Evolutionary conservation across 352 stramenopile genomes (phyloP).

Genomic region (Pythium brachiatum): DNA sequence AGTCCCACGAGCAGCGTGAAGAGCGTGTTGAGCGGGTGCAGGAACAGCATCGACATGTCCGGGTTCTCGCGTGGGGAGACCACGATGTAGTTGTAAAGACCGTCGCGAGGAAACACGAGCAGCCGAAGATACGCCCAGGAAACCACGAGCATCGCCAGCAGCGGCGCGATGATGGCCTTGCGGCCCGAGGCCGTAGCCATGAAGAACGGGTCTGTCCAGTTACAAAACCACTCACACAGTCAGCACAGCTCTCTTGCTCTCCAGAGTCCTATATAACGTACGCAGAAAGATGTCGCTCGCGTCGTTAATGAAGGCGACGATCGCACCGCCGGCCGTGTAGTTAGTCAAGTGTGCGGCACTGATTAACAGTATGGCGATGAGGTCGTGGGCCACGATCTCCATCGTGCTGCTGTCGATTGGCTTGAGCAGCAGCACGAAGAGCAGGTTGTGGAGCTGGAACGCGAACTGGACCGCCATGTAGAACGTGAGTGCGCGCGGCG

Average conservation of each 20-base stretch:
- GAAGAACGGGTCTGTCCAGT: background rate
- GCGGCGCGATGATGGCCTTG: slow-evolving; percentile 11
- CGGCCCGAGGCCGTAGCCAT: slow-evolving; percentile 1
- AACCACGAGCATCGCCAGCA: slow-evolving; percentile 23
- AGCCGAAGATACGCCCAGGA: slow-evolving; percentile 30
- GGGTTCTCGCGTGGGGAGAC: slow-evolving; percentile 13
- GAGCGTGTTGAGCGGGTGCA: slow-evolving; percentile 25
- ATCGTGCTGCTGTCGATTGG: slow-evolving; percentile 43
- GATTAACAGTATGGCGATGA: slow-evolving; percentile 43
- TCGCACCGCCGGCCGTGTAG: slow-evolving; percentile 32
- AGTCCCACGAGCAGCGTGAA: slow-evolving; percentile 26
- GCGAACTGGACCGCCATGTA: slow-evolving; percentile 42
- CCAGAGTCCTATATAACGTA: background rate
- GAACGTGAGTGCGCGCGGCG: slow-evolving; percentile 23
- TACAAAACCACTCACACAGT: background rate
- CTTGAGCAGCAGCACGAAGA: slow-evolving; percentile 43
- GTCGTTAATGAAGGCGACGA: slow-evolving; percentile 19
- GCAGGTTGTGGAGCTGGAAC: slow-evolving; percentile 40
- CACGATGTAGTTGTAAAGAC: slow-evolving; percentile 25
- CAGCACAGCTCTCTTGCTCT: background rate
- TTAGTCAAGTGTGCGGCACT: slow-evolving; percentile 39
- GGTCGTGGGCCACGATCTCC: slow-evolving; percentile 39
- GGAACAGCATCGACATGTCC: slow-evolving; percentile 21
- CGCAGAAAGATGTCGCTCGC: background rate
- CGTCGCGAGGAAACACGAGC: slow-evolving; percentile 26